A percentile compares a stretch with the other conserved stretches of the same genome.
phyloP scores from a whole-genome alignment of 805 yeast species.

The Lachancea fermentati region DNA sequence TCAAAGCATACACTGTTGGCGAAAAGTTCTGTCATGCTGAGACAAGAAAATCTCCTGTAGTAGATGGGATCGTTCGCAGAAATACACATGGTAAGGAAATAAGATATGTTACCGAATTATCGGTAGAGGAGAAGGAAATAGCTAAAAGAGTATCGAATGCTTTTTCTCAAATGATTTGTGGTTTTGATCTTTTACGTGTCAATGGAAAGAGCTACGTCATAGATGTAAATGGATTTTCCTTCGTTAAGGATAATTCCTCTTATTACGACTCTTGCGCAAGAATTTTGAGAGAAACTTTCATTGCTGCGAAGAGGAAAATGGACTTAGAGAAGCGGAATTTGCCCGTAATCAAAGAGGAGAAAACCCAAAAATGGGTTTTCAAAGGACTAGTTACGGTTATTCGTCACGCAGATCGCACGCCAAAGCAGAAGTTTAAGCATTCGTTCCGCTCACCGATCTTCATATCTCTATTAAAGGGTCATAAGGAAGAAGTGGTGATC shows the following conservation, averaged over 20 bases:
- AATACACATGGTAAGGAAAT: conserved; percentile 97
- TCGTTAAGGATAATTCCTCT: conserved; percentile 83
- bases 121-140: conserved; percentile 69
- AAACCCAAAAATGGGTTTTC: conserved; percentile 86
- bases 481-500: conserved; percentile 91
- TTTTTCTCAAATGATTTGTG: conserved; percentile 93
- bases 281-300: conserved; percentile 69
- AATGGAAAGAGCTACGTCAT: conserved; percentile 85
- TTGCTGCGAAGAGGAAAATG: conserved; percentile 50
- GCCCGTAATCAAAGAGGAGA: conserved; percentile 35
- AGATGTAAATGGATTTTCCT: conserved; percentile 97
- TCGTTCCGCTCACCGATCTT: conserved; percentile 86
- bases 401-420: conserved; percentile 97
- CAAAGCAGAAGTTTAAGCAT: conserved; percentile 95
- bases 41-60: conserved; percentile 96
- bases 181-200: conserved; percentile 89
- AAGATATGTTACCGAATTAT: conserved; percentile 76
- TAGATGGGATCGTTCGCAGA: conserved; percentile 97
- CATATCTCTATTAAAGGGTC: conserved; percentile 83
- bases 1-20: conserved; percentile 97
- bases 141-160: conserved; percentile 70
- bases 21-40: conserved; percentile 91
- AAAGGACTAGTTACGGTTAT: conserved; percentile 88
- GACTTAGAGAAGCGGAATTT: conserved; percentile 36
- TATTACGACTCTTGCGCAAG: conserved; percentile 82